phyloP scores from a whole-genome alignment of 1,284 basidiomycete genomes.

The Amylostereum areolatum region DNA sequence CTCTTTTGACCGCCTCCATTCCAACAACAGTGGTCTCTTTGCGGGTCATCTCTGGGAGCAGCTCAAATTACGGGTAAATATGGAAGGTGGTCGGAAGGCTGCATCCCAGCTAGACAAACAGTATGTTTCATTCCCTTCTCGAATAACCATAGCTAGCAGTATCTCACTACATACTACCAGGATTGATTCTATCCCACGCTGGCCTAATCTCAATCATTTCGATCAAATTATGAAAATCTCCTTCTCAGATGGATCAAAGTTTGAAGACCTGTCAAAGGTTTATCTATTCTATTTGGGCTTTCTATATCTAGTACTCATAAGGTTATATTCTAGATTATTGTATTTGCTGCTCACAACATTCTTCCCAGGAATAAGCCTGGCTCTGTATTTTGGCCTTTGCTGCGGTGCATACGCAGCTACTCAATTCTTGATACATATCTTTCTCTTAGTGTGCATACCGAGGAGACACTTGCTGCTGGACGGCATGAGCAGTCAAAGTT shows the following conservation, averaged over 20 bases:
- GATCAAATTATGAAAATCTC: constrained; percentile 18
- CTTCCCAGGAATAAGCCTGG: constrained; percentile 12
- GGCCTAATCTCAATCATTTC: constrained; percentile 32
- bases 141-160: background rate
- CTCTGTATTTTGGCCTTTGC: constrained; percentile 14
- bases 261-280: constrained; percentile 34
- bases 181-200: constrained; percentile 22
- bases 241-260: constrained; percentile 32
- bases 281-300: background rate
- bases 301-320: background rate
- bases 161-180: constrained; percentile 1
- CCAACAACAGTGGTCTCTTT: constrained; percentile 26
- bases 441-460: constrained; percentile 25
- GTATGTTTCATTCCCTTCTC: background rate
- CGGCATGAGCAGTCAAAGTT: constrained; percentile 15
- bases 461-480: constrained; percentile 21
- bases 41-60: constrained; percentile 23
- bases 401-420: constrained; percentile 23
- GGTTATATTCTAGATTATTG: constrained; percentile 15
- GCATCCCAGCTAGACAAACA: background rate
- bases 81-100: constrained; percentile 3
- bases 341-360: constrained; percentile 25
- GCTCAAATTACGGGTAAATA: constrained; percentile 17
- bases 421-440: constrained; percentile 24
- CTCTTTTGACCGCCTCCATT: constrained; percentile 33